Percentiles rank a stretch among this genome's conserved stretches.
Evolutionary conservation across 2,329 filamentous ascomycete species (phyloP).

Genomic region (Chaetothyriales sp.): DNA sequence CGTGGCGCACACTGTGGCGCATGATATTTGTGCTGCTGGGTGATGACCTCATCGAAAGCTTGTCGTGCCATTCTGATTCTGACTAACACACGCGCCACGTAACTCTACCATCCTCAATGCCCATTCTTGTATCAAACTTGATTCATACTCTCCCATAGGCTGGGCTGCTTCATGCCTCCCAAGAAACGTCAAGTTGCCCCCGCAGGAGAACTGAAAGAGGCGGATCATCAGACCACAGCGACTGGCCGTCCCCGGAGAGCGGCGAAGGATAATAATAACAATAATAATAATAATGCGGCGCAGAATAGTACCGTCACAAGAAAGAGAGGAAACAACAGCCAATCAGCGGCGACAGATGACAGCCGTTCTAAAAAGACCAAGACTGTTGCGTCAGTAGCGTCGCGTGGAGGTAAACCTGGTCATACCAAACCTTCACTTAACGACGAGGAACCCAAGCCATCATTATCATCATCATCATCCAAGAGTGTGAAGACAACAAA

Average conservation of each 20-base stretch:
- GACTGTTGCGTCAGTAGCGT: background rate
- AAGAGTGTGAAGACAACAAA: background rate
- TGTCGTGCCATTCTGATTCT: no score
- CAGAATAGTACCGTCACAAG: background rate
- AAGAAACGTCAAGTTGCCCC: slow-evolving; percentile 9
- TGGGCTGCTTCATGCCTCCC: slow-evolving; percentile 4
- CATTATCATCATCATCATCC: background rate
- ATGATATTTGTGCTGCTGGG: no score
- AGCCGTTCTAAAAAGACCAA: background rate
- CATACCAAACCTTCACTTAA: background rate
- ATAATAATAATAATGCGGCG: no score
- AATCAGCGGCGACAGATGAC: background rate
- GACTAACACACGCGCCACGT: background rate
- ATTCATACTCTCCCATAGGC: background rate
- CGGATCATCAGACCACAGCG: background rate
- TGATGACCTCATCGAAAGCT: background rate
- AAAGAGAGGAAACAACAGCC: background rate
- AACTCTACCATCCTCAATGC: background rate
- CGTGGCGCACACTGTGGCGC: no score
- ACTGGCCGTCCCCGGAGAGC: background rate
- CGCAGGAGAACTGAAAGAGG: background rate
- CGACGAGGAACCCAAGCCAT: background rate
- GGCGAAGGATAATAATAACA: no score
- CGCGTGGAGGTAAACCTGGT: background rate
- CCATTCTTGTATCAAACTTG: background rate